Evolutionary conservation across 805 yeast species (phyloP).

Genomic region (Ogataea henricii): DNA sequence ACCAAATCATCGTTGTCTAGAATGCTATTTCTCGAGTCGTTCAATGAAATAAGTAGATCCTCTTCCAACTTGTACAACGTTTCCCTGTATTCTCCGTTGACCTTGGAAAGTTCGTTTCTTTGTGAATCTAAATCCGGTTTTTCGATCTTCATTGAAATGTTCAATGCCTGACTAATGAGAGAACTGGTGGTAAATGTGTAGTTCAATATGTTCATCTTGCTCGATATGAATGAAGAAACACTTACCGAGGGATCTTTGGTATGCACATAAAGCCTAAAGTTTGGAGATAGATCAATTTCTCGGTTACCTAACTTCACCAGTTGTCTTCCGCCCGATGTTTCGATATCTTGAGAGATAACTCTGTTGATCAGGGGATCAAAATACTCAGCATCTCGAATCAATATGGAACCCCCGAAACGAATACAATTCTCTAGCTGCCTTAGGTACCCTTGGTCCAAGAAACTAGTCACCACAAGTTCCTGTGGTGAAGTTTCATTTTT

Average conservation of each 20-base stretch:
- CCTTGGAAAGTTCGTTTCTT: constrained; percentile 51
- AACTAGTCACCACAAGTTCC: constrained; percentile 60
- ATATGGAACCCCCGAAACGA: constrained; percentile 75
- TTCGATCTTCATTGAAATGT: constrained; percentile 52
- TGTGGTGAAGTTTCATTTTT: constrained; percentile 32
- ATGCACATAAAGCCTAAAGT: constrained; percentile 61
- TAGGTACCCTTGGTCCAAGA: constrained; percentile 64
- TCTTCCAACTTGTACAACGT: constrained; percentile 58
- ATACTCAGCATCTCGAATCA: constrained; percentile 78
- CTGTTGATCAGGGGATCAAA: constrained; percentile 74
- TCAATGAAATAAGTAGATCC: constrained; percentile 57
- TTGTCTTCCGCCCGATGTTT: constrained; percentile 67
- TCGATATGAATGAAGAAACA: constrained; percentile 55
- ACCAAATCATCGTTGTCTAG: constrained; percentile 67
- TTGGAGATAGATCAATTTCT: constrained; percentile 65
- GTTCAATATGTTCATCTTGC: constrained; percentile 66
- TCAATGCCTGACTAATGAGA: constrained; percentile 62
- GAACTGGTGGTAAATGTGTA: constrained; percentile 72
- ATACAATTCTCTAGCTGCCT: constrained; percentile 77
- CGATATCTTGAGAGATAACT: constrained; percentile 60
- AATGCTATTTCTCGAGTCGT: constrained; percentile 58
- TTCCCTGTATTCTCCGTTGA: constrained; percentile 60
- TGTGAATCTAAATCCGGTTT: constrained; percentile 68
- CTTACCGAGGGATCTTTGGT: constrained; percentile 55
- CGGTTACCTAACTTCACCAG: constrained; percentile 61